Percentiles rank a stretch among this genome's conserved stretches.
Evolutionary conservation across 208 protist genomes (phyloP).

Genomic region (Leishmania major): DNA sequence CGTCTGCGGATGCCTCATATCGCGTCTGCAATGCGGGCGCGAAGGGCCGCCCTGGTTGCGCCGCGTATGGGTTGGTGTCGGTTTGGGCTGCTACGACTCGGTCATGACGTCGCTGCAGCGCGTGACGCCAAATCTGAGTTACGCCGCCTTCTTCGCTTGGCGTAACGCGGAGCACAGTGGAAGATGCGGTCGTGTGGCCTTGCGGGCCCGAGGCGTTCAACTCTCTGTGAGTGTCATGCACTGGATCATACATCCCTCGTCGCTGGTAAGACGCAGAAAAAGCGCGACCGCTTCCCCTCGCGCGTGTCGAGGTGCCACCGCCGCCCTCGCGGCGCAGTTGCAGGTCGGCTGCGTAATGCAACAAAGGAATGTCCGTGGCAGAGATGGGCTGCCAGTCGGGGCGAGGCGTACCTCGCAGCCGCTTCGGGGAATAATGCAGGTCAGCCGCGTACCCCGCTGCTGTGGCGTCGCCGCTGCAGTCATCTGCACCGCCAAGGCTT

Average conservation of each 20-base stretch:
- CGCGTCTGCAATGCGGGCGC: background rate
- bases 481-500: background rate
- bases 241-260: background rate
- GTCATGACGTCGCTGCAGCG: constrained; percentile 14
- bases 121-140: constrained; percentile 59
- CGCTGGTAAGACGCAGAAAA: background rate
- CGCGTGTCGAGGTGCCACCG: constrained; percentile 4
- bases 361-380: constrained; percentile 49
- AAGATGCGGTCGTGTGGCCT: background rate
- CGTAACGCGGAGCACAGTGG: constrained; percentile 18
- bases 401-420: constrained; percentile 6
- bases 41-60: background rate
- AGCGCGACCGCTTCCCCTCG: background rate
- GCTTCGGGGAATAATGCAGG: constrained; percentile 1
- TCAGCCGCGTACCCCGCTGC: background rate
- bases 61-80: background rate
- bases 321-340: constrained; percentile 29
- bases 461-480: background rate
- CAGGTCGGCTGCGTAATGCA: constrained; percentile 60
- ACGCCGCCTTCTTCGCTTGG: constrained; percentile 50
- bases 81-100: background rate
- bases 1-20: background rate
- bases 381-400: constrained; percentile 66
- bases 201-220: background rate
- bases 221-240: background rate